Base-by-base conservation (phyloP, 306 rosid genomes). In the Amphicarpaea edgeworthii region DNA sequence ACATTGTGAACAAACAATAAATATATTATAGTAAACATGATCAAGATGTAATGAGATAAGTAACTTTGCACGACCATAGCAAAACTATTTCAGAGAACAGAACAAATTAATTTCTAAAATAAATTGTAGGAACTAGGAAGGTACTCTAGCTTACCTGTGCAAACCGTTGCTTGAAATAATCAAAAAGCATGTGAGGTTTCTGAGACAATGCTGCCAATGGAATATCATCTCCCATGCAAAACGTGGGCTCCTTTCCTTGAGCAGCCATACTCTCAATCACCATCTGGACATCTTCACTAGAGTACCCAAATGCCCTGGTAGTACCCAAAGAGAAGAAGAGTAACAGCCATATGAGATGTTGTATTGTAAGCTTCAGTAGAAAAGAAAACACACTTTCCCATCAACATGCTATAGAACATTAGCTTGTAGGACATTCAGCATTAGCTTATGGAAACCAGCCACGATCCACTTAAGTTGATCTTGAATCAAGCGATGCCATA, bases 171-270 rank as follows among this genome's bases (percentile, higher is more conserved):
- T 95, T 95, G 72, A 95, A 90, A 85, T 95, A 95, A 80, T 95
- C 98, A 83, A 85, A 92, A 79, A 95, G 96, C 95, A 90, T 86
- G 81, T 95, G 98, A 20, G 96, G 89, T 85, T 79, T 95, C 85
- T 92, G 98, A 76, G 98, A 94, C 77, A 93, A 77, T 26, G 92
- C 90, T 79, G 98, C 96, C 86, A 93, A 75, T 30, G 98, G 97
- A 81, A 89, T 93, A 84, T 93, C 98, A 83, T 93, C 98, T 21
- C 98, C 98, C 98, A 93, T 93, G 82, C 98, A 93, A 85, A 93
- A 93, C 43, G 96, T 94, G 50, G 97, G 98, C 82, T 95, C 98
- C 91, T 95, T 95, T 85, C 98, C 98, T 88, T 95, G 98, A 65
- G 97, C 67, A 83, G 98, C 97, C 98, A 95, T 95, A 45, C 82